A percentile compares a stretch with the other conserved stretches of the same genome.
Evolutionary conservation across 2,329 filamentous ascomycete genomes (phyloP).

Genomic region (Phyllosticta citrichinensis): DNA sequence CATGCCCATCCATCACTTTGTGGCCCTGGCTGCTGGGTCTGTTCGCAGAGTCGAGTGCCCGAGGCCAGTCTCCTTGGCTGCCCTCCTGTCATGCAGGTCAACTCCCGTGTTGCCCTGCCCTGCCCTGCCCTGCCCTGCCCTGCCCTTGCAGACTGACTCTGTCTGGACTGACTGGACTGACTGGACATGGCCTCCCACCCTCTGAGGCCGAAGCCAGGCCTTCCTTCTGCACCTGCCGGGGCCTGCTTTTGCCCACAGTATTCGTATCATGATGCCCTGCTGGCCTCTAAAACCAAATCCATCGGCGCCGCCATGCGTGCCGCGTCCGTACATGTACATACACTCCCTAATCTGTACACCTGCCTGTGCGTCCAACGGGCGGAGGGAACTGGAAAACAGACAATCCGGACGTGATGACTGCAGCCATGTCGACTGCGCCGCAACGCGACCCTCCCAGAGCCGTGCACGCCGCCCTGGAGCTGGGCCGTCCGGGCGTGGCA

Average conservation of each 20-base stretch:
- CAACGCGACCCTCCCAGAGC: not conserved
- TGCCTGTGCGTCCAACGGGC: not conserved
- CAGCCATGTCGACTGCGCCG: not conserved
- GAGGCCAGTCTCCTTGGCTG: not conserved
- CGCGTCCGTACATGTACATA: not conserved
- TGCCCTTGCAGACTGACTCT: not conserved
- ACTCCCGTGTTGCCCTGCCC: too few species aligned
- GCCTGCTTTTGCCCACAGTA: not conserved
- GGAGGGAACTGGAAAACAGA: not conserved
- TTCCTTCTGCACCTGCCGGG: not conserved
- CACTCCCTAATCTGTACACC: not conserved
- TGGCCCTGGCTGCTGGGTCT: not conserved
- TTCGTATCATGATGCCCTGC: too few species aligned
- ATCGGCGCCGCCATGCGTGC: not conserved
- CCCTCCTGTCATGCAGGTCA: too few species aligned
- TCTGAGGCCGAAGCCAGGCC: not conserved
- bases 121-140: not conserved
- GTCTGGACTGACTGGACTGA: too few species aligned
- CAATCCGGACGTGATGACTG: not conserved
- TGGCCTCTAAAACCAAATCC: not conserved
- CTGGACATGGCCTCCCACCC: not conserved
- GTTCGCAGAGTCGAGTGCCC: not conserved
- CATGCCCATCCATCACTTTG: not conserved
- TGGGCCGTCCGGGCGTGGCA: not conserved
- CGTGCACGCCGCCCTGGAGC: conserved; percentile 2